Evolutionary conservation across 331 rosid species (phyloP), one percentile per base, ranked within the genome.

Genomic region (Malus hybrid): DNA sequence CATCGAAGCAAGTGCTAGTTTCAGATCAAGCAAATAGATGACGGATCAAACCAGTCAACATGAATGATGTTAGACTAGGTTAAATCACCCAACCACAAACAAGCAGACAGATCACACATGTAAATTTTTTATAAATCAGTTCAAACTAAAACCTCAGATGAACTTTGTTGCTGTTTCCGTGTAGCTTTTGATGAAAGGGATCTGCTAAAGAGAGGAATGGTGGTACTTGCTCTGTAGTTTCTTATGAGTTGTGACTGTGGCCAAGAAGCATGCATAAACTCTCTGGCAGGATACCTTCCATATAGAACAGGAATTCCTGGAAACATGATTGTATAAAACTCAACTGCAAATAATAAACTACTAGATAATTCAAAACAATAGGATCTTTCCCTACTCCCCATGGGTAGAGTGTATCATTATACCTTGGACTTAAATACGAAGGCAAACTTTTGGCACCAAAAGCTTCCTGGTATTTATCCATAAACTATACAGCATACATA

Each of bases 131-230:
- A 50, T 59, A 46, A 64, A 48, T 67, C 52, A 55, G 20, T 59
- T 78, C 65, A 79, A 52, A 69, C 22, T 50, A 79, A 66, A 71
- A 84, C 86, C 88, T 84, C 81, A 16, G 85, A 77, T 67, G 75
- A 6, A 22, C n/a, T 75, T 87, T 77, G 44, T 32, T 80, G 79
- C 3, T 29, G 81, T 78, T 86, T 70, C 54, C 78, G 54, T 18
- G 96, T 87, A 74, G 98, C 84, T 74, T 69, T 83, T 14, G 99
- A 95, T 65, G 98, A 92, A 78, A 89, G 19, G 57, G 84, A 59
- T 72, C 90, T 86, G 60, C 84, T 70, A 42, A 76, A 81, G 71
- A 77, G 71, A 24, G 84, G 57, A 73, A 8, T 71, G 36, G 70
- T 16, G 46, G 87, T 56, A 52, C 29, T 83, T 65, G 78, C 71